Conservation (phyloP, 495 filamentous ascomycete species). For the Cetradonia linearis region DNA sequence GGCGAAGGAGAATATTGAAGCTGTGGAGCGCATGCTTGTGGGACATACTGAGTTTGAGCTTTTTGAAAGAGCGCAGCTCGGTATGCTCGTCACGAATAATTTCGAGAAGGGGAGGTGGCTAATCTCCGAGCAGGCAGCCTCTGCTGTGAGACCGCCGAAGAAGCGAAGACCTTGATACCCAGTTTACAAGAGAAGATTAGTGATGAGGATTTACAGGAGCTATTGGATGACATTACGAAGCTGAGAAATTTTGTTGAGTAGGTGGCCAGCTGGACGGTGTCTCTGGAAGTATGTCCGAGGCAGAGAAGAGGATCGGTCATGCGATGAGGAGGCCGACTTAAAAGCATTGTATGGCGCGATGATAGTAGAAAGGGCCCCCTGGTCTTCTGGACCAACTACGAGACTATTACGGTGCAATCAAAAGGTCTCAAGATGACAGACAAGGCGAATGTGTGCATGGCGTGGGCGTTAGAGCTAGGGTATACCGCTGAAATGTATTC, state of each 20-base stretch:
- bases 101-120: not conserved
- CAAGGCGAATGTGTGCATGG: not conserved
- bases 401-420: not conserved
- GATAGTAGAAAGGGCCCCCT: not conserved
- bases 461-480: conserved; percentile 3
- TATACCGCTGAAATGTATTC: not conserved
- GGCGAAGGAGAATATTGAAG: conserved; percentile 84
- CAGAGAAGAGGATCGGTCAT: not conserved
- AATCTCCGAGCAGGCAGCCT: conserved; percentile 54
- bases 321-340: not conserved
- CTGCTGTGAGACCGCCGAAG: conserved; percentile 83
- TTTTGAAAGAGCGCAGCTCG: conserved; percentile 88
- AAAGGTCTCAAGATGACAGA: not conserved
- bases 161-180: conserved; percentile 93
- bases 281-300: not conserved
- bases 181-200: conserved; percentile 78
- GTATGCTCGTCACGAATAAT: conserved; percentile 38
- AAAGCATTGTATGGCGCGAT: not conserved
- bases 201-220: conserved; percentile 75
- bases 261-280: not conserved
- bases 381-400: not conserved
- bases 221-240: conserved; percentile 84
- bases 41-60: conserved; percentile 68
- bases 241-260: conserved; percentile 49
- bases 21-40: conserved; percentile 72